These are phyloP conservation scores for Neurospora pannonica DNA, from an alignment of 495 filamentous ascomycete genomes.

Conservation along the genomic window DNA sequence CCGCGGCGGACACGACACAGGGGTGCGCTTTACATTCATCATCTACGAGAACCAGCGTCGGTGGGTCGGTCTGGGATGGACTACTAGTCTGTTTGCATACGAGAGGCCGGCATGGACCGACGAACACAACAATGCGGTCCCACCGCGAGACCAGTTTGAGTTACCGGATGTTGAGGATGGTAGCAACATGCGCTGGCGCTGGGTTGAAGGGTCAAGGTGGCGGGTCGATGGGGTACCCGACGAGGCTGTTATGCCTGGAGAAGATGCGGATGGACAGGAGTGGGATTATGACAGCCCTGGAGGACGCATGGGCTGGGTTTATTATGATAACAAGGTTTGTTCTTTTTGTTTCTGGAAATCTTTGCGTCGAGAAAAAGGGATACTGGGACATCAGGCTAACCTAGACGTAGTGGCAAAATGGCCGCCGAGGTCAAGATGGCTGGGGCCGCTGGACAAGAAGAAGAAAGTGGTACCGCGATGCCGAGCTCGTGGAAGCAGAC, in stretches of 20 bases:
- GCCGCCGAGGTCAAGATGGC: conserved; percentile 75
- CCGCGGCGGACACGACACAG: conserved; percentile 44
- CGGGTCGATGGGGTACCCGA: conserved; percentile 67
- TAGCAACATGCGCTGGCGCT: conserved; percentile 75
- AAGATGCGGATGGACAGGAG: conserved; percentile 25
- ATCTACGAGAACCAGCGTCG: conserved; percentile 94
- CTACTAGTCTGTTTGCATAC: conserved; percentile 75
- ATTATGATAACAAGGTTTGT: conserved; percentile 92
- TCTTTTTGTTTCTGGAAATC: not conserved
- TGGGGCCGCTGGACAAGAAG: conserved; percentile 94
- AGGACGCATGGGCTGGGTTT: conserved; percentile 77
- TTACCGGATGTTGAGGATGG: conserved; percentile 74
- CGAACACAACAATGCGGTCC: conserved; percentile 77
- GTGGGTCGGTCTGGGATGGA: conserved; percentile 95
- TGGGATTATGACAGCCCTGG: conserved; percentile 45
- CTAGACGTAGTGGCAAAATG: conserved; percentile 71
- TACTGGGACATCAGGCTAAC: not conserved
- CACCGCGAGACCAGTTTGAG: conserved; percentile 71
- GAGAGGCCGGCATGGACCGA: conserved; percentile 91
- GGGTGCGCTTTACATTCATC: conserved; percentile 90
- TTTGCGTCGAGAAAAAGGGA: not conserved
- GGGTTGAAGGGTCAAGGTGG: conserved; percentile 81
- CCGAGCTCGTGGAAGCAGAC: conserved; percentile 77
- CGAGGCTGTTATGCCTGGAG: conserved; percentile 33
- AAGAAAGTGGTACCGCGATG: conserved; percentile 92